Percentiles rank a stretch among this genome's conserved stretches.
Evolutionary conservation across 805 yeast species (phyloP).

Genomic region (Candida glaebosa): DNA sequence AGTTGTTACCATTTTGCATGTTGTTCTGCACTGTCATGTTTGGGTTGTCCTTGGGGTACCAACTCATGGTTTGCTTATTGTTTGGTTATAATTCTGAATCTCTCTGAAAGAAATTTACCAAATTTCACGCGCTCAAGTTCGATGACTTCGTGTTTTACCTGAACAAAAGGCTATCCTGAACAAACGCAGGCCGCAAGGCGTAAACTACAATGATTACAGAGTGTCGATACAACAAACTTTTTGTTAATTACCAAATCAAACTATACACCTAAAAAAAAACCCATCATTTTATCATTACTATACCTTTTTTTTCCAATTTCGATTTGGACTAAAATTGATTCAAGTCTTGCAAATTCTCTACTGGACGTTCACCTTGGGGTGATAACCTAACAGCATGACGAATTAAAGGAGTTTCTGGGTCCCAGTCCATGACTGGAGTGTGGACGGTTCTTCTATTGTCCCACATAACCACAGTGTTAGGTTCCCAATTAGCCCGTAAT

Average conservation of each 20-base stretch:
- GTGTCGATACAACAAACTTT: too few species aligned
- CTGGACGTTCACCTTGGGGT: conserved; percentile 38
- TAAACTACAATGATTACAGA: too few species aligned
- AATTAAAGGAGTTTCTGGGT: conserved; percentile 22
- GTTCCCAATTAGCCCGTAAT: conserved; percentile 35
- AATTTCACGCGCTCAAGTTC: background rate
- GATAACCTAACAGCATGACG: conserved; percentile 36
- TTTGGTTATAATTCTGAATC: background rate
- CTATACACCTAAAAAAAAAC: conserved; percentile 1
- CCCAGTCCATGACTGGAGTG: conserved; percentile 35
- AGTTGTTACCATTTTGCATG: conserved; percentile 14
- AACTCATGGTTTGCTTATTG: conserved; percentile 15
- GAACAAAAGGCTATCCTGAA: background rate
- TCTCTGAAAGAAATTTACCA: background rate
- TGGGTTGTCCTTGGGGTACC: conserved; percentile 19
- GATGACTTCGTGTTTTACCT: background rate
- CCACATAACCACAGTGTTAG: conserved; percentile 34
- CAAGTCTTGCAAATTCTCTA: conserved; percentile 28
- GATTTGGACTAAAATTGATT: too few species aligned
- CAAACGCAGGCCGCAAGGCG: too few species aligned
- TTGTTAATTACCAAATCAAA: conserved; percentile 1
- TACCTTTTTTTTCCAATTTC: background rate
- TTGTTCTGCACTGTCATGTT: conserved; percentile 16
- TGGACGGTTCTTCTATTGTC: conserved; percentile 34
- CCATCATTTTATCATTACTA: background rate